Percentiles rank a stretch among this genome's conserved stretches.
phyloP scores from a whole-genome alignment of 148 eudicot genomes.

The Rhododendron simsii region DNA sequence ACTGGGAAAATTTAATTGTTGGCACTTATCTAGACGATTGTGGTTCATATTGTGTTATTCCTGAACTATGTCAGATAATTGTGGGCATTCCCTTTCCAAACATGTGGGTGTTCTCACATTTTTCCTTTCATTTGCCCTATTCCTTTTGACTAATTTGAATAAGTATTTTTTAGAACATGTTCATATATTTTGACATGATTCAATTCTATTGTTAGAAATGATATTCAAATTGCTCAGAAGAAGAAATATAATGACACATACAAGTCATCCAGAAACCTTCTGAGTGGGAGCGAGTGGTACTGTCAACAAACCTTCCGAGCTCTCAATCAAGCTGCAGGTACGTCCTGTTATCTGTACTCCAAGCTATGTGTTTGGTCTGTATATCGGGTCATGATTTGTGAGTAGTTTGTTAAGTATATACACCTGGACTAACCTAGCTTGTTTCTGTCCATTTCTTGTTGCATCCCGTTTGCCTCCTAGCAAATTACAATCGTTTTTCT shows the following conservation, averaged over 20 bases:
- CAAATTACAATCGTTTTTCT: not conserved
- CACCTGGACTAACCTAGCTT: not conserved
- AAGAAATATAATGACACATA: constrained; percentile 81
- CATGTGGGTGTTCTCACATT: constrained; percentile 48
- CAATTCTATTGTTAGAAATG: constrained; percentile 53
- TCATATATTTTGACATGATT: constrained; percentile 12
- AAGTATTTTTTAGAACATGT: not conserved
- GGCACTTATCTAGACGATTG: not conserved
- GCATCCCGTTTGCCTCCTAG: not conserved
- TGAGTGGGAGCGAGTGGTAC: constrained; percentile 91
- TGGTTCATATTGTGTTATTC: constrained; percentile 20
- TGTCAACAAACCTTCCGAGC: constrained; percentile 98
- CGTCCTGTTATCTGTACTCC: not conserved
- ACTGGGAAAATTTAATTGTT: not conserved
- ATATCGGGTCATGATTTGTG: not conserved
- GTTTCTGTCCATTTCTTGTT: not conserved
- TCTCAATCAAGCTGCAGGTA: constrained; percentile 98
- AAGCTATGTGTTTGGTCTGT: constrained; percentile 7
- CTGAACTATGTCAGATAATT: constrained; percentile 71
- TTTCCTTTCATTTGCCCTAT: not conserved
- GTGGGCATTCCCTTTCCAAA: constrained; percentile 98
- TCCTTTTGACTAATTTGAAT: constrained; percentile 5
- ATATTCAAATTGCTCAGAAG: constrained; percentile 77
- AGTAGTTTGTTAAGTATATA: not conserved
- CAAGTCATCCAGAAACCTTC: constrained; percentile 62